Conservation (phyloP, 2,329 filamentous ascomycete genomes). For the Nothophaeocryptopus gaeumannii region DNA sequence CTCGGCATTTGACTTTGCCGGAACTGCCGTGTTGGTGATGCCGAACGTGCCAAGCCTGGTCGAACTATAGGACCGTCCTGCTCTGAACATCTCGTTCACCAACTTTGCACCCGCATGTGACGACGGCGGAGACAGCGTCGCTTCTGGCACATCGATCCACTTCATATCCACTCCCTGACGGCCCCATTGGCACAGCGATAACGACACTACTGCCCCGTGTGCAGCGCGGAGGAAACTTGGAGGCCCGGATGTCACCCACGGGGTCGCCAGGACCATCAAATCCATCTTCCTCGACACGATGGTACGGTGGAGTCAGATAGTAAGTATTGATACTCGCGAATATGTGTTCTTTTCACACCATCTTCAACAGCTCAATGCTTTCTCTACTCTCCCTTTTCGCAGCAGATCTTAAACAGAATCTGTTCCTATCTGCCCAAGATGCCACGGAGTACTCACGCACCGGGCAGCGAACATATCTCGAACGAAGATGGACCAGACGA, state of each 20-base stretch:
- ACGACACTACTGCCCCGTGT: constrained; percentile 1
- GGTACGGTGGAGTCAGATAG: constrained; percentile 18
- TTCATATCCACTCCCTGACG: neutral
- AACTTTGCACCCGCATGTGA: neutral
- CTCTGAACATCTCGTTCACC: neutral
- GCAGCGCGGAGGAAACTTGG: neutral
- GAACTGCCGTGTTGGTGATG: too few species aligned
- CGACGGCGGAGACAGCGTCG: neutral
- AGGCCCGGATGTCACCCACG: constrained; percentile 9
- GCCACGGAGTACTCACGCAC: constrained; percentile 15
- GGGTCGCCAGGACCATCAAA: constrained; percentile 11
- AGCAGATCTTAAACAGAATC: too few species aligned
- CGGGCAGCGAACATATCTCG: constrained; percentile 21
- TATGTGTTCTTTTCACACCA: neutral
- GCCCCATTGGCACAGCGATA: constrained; percentile 2
- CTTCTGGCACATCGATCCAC: neutral
- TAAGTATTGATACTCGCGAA: constrained; percentile 11
- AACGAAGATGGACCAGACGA: constrained; percentile 11
- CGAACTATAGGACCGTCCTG: neutral
- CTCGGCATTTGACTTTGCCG: neutral
- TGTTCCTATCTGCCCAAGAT: constrained; percentile 6
- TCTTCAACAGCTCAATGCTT: neutral
- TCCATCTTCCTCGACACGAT: constrained; percentile 12
- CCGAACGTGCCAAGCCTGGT: neutral
- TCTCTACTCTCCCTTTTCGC: too few species aligned